Evolutionary conservation across 225 moss, liverwort and hornwort genomes (phyloP), one percentile per base, ranked within the genome.

Genomic region (Lunularia cruciata): DNA sequence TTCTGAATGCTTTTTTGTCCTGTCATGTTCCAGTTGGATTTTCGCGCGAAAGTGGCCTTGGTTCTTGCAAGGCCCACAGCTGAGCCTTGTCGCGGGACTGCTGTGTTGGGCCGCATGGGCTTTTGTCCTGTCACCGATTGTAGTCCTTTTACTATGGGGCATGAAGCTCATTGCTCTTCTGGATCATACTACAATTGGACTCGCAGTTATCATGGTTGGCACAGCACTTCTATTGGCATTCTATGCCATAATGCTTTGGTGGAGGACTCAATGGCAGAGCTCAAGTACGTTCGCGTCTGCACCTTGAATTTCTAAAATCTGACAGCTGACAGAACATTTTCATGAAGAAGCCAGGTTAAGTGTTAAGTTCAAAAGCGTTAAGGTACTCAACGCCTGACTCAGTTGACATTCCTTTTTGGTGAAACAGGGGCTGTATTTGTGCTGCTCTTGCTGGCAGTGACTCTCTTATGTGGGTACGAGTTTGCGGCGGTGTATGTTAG

Each of bases 201-300:
- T 98, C 47, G 98, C 98, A 61, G 93, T 98, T 33, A 91, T 98
- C 74, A 83, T 98, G 88, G 91, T 93, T 75, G 98, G 98, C 85
- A 93, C 91, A 72, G 98, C 98, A 63, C 83, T 93, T 60, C 79
- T 98, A 42, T 78, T 98, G 83, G 98, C 98, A 58, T 98, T 93
- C 73, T 98, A 98, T 71, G 89, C 98, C 36, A 91, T 98, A 57
- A 91, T 98, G 98, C 87, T 98, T 56, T 98, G 98, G 98, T 98
- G 98, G 98, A 88, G 98, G 81, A 98, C 98, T 54, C 98, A 98
- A 57, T 98, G 98, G 98, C 98, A 98, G 81, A 98, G 98, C 78
- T 98, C 98, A 78, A 89, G 98, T 98, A 89, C 75, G 80, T 71
- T 36, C n/a, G n/a, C 12, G 11, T 38, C 6, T 7, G 60, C 48